These are phyloP conservation scores for Diaporthe sp. DNA, from an alignment of 2,329 filamentous ascomycete genomes.

Conservation along the genomic window DNA sequence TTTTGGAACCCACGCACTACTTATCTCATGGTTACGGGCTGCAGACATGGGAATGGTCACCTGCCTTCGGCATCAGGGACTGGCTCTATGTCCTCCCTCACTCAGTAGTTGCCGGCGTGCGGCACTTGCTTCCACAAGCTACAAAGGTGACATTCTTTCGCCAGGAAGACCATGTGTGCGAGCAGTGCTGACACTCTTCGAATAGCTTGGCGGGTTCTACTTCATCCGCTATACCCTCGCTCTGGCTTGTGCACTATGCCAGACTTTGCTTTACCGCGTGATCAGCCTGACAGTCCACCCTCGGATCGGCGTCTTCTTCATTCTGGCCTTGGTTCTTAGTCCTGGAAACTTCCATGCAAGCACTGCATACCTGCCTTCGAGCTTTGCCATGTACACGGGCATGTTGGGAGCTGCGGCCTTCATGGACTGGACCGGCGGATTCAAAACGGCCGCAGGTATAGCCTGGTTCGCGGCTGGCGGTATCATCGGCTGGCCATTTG, in stretches of 20 bases:
- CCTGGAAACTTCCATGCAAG: slow-evolving; percentile 96
- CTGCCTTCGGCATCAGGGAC: slow-evolving; percentile 92
- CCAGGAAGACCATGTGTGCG: not conserved
- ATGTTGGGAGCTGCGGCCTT: slow-evolving; percentile 91
- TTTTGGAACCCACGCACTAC: slow-evolving; percentile 98
- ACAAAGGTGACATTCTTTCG: slow-evolving; percentile 63
- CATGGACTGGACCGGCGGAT: slow-evolving; percentile 87
- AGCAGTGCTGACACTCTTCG: not conserved
- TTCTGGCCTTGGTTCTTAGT: slow-evolving; percentile 82
- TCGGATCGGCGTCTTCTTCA: slow-evolving; percentile 86
- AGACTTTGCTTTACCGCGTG: slow-evolving; percentile 84
- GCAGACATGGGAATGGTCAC: slow-evolving; percentile 99
- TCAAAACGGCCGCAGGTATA: slow-evolving; percentile 86
- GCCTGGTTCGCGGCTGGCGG: slow-evolving; percentile 92
- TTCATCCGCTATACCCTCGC: slow-evolving; percentile 83
- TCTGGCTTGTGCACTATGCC: slow-evolving; percentile 82
- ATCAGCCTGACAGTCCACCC: slow-evolving; percentile 84
- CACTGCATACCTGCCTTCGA: slow-evolving; percentile 89
- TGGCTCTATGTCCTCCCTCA: slow-evolving; percentile 92
- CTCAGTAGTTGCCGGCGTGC: slow-evolving; percentile 77
- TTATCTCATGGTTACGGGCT: slow-evolving; percentile 92
- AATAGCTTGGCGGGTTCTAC: slow-evolving; percentile 81
- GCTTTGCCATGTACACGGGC: slow-evolving; percentile 95
- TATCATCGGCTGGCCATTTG: slow-evolving; percentile 94
- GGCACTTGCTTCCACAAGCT: slow-evolving; percentile 73